Conservation (phyloP, 352 stramenopile species). For the Paralagenidium karlingii region DNA sequence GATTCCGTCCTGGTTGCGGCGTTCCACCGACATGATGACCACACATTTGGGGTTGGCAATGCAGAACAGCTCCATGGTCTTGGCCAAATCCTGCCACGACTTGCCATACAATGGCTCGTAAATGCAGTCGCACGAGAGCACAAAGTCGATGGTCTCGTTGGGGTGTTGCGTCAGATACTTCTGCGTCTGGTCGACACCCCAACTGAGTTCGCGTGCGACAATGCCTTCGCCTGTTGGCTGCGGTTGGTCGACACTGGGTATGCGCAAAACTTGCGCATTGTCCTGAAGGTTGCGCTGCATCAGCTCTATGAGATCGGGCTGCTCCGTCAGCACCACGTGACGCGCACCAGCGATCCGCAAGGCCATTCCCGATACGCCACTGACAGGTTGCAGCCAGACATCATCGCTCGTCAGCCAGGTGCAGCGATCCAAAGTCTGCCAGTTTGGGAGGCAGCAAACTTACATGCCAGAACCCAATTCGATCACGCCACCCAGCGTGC, state of each 20-base stretch:
- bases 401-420: not conserved
- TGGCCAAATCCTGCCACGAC: constrained; percentile 77
- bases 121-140: constrained; percentile 92
- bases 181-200: constrained; percentile 61
- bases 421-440: not conserved
- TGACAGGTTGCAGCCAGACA: constrained; percentile 4
- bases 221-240: constrained; percentile 15
- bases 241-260: constrained; percentile 4
- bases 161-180: constrained; percentile 38
- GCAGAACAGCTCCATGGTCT: constrained; percentile 79
- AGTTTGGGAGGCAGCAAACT: constrained; percentile 3
- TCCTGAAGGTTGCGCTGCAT: constrained; percentile 56
- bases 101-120: constrained; percentile 91
- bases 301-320: constrained; percentile 81
- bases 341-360: constrained; percentile 61
- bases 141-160: constrained; percentile 72
- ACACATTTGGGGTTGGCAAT: constrained; percentile 27
- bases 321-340: constrained; percentile 86
- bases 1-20: constrained; percentile 68
- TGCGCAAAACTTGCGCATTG: constrained; percentile 25
- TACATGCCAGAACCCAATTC: constrained; percentile 80
- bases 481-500: constrained; percentile 33
- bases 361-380: constrained; percentile 88
- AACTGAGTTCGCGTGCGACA: constrained; percentile 46
- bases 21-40: constrained; percentile 71